Base-by-base conservation (phyloP, 1,284 basidiomycete species). In the Golubevia sp. region DNA sequence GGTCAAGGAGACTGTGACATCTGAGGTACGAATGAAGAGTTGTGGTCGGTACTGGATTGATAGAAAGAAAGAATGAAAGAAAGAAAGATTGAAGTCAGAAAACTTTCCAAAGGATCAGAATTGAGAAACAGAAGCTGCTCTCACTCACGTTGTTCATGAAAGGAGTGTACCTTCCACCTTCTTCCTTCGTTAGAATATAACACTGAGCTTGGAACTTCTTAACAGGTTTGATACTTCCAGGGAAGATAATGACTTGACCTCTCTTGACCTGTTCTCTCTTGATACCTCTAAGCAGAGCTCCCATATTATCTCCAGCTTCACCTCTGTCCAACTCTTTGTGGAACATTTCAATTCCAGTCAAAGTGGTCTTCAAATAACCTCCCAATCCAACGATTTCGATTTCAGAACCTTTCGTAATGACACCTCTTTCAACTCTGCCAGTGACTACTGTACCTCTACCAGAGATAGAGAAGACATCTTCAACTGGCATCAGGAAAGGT, bases 261-360 rank as follows among this genome's bases (percentile, higher is more conserved):
- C 97, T 92, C 74, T 89, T 89, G 83, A 99, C 86, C 86, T 99
- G 94, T 85, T 99, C 97, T 74, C 96, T 91, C 88, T 98, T 98
- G 85, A 98, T 87, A 85, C 97, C 95, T 86, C 97, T 93, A 61
- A 99, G 90, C 55, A 99, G 88, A 64, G 92, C 93, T 79, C 97
- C 97, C 94, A 98, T 98, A 88, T 99, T 99, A 87, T 99, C 97
- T 83, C 97, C 97, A 73, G 97, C 96, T 86, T 98, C 93, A 70
- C 94, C 96, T 66, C 94, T 90, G 62, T 99, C 97, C 67, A 99
- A 89, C 87, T 99, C 97, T 88, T 97, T 98, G 88, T 97, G 95
- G 91, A 99, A 99, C 93, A 97, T 98, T 86, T 99, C 96, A 82
- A 98, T 94, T 75, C 95, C 95, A 74, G 95, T 99, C 63, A 99